phyloP scores from a whole-genome alignment of 176 grass and related monocot genomes.

The Tuctoria greenei region DNA sequence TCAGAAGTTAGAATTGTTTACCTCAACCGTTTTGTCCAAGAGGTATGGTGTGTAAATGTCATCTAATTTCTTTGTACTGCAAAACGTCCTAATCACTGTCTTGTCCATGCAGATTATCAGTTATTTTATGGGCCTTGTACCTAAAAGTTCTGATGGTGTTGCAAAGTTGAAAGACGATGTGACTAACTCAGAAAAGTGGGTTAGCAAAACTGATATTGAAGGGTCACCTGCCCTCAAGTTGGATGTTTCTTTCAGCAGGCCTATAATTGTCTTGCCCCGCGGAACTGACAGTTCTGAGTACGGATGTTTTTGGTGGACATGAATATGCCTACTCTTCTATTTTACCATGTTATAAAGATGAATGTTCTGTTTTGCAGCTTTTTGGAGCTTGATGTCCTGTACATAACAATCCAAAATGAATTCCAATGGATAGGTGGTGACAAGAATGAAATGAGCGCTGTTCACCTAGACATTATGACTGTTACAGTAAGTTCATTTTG shows the following conservation, averaged over 20 bases:
- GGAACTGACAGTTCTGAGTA: constrained; percentile 79
- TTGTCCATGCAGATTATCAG: constrained; percentile 54
- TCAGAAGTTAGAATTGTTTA: constrained; percentile 99
- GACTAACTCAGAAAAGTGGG: constrained; percentile 87
- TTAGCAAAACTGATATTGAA: constrained; percentile 91
- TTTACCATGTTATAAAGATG: constrained; percentile 27
- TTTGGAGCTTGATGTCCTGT: constrained; percentile 88
- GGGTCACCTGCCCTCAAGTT: constrained; percentile 88
- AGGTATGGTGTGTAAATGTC: constrained; percentile 57
- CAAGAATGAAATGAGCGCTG: constrained; percentile 78
- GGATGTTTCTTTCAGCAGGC: constrained; percentile 86
- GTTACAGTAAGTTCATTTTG: constrained; percentile 58
- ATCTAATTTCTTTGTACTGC: constrained; percentile 24
- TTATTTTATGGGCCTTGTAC: constrained; percentile 95
- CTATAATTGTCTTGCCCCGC: constrained; percentile 95
- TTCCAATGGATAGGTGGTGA: constrained; percentile 90
- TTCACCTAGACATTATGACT: constrained; percentile 79
- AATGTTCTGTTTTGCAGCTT: constrained; percentile 60
- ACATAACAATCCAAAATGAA: constrained; percentile 80
- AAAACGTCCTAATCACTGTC: constrained; percentile 5
- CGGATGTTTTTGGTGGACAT: constrained; percentile 33
- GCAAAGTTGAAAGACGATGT: constrained; percentile 87
- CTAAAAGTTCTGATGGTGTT: constrained; percentile 65
- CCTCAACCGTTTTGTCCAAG: constrained; percentile 98
- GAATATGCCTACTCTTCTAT: constrained; percentile 22